phyloP scores from a whole-genome alignment of 345 rosid genomes.

The Aegle marmelos region DNA sequence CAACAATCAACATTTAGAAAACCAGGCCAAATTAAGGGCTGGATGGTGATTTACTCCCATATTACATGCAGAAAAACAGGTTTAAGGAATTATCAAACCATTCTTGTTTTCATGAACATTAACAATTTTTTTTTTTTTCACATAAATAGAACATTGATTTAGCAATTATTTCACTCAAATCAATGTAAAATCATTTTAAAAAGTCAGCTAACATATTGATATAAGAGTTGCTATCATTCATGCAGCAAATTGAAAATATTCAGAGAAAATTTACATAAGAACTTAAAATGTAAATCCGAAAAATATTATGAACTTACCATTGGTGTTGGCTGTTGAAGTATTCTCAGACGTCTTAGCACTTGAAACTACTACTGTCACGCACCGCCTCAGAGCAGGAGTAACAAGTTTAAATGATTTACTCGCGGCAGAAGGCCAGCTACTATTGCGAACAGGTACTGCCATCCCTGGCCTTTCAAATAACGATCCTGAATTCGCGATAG shows the following conservation, averaged over 20 bases:
- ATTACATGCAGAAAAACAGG: background rate
- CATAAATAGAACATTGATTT: background rate
- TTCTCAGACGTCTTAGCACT: constrained; percentile 51
- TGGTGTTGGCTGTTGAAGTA: constrained; percentile 41
- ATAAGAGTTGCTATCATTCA: background rate
- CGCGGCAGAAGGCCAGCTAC: constrained; percentile 25
- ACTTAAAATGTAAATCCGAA: background rate
- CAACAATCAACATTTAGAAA: constrained; percentile 3
- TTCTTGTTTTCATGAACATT: background rate
- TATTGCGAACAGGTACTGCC: constrained; percentile 21
- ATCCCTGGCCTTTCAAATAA: constrained; percentile 25
- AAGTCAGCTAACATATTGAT: background rate
- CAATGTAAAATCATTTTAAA: no score
- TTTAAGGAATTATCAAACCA: background rate
- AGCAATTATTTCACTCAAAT: background rate
- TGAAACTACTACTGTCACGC: constrained; percentile 24
- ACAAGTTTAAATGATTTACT: constrained; percentile 26
- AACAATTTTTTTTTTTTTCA: background rate
- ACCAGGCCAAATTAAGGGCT: background rate
- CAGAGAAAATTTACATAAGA: background rate
- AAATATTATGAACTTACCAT: constrained; percentile 37
- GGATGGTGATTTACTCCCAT: background rate
- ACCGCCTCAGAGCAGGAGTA: constrained; percentile 25
- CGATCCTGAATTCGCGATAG: constrained; percentile 21
- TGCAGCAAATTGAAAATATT: background rate